Conservation (phyloP, 768 basidiomycete genomes). For the Tephrocybe sp. region DNA sequence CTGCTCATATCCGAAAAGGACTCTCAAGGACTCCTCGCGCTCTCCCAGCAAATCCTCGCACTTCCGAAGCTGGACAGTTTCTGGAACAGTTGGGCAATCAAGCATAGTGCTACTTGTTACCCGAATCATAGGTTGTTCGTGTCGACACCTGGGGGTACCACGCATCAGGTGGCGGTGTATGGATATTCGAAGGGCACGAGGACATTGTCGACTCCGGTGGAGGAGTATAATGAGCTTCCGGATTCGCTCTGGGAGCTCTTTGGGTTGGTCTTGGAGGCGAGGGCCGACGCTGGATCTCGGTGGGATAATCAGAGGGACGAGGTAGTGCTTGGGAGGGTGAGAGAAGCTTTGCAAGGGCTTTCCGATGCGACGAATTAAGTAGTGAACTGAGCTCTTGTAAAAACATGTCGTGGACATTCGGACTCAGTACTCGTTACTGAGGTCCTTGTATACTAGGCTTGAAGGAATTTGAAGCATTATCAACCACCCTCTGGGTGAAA, state of each 20-base stretch:
- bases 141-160: conserved; percentile 8
- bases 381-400: too few species aligned
- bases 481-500: too few species aligned
- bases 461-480: too few species aligned
- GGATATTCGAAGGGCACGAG: conserved; percentile 32
- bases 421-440: too few species aligned
- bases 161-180: conserved; percentile 31
- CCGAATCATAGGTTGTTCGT: conserved; percentile 35
- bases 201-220: conserved; percentile 27
- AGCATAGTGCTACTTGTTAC: conserved; percentile 28
- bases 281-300: conserved; percentile 18
- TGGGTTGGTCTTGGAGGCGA: conserved; percentile 34
- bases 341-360: conserved; percentile 21
- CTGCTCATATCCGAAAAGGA: conserved; percentile 18
- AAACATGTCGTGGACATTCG: too few species aligned
- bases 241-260: conserved; percentile 28
- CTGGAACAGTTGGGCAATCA: conserved; percentile 36
- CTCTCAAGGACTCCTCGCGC: conserved; percentile 23
- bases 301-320: conserved; percentile 22
- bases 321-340: conserved; percentile 27
- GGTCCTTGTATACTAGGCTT: too few species aligned
- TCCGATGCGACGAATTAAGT: too few species aligned
- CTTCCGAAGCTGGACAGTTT: conserved; percentile 29
- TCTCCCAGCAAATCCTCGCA: conserved; percentile 20
- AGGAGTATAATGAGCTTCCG: conserved; percentile 27